These are phyloP conservation scores for Favolaschia claudopus DNA, from an alignment of 768 basidiomycete genomes.

Conservation along the genomic window DNA sequence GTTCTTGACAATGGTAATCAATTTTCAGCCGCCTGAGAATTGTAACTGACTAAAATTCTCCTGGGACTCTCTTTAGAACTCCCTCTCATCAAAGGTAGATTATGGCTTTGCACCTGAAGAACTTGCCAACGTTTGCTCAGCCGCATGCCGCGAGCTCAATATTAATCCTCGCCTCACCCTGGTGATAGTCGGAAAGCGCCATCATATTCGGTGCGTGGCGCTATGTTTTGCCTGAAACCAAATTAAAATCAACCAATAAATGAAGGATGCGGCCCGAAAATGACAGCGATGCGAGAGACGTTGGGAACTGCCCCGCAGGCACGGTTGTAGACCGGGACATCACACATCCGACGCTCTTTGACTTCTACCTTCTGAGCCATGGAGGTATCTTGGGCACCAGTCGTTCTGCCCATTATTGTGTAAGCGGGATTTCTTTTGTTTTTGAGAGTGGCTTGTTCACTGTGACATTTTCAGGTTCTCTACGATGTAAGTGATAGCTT, in stretches of 20 bases:
- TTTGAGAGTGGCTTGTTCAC: not conserved
- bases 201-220: conserved; percentile 61
- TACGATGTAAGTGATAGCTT: conserved; percentile 53
- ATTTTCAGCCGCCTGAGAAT: not conserved
- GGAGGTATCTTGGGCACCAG: conserved; percentile 81
- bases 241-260: not conserved
- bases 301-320: conserved; percentile 78
- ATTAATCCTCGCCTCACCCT: conserved; percentile 75
- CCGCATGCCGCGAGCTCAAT: conserved; percentile 62
- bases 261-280: conserved; percentile 52
- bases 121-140: too few species aligned
- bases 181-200: conserved; percentile 81
- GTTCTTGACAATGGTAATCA: conserved; percentile 62
- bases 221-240: not conserved
- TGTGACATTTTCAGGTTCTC: conserved; percentile 39
- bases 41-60: not conserved
- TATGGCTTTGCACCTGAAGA: too few species aligned
- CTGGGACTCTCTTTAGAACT: too few species aligned
- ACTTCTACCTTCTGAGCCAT: conserved; percentile 81
- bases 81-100: conserved; percentile 60
- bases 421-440: conserved; percentile 33
- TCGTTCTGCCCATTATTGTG: conserved; percentile 52
- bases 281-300: conserved; percentile 58
- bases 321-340: conserved; percentile 78
- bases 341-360: conserved; percentile 73